A percentile compares a stretch with the other conserved stretches of the same genome.
Conservation (phyloP, 1,284 basidiomycete genomes). For the Crucibulum cyathiforme region DNA sequence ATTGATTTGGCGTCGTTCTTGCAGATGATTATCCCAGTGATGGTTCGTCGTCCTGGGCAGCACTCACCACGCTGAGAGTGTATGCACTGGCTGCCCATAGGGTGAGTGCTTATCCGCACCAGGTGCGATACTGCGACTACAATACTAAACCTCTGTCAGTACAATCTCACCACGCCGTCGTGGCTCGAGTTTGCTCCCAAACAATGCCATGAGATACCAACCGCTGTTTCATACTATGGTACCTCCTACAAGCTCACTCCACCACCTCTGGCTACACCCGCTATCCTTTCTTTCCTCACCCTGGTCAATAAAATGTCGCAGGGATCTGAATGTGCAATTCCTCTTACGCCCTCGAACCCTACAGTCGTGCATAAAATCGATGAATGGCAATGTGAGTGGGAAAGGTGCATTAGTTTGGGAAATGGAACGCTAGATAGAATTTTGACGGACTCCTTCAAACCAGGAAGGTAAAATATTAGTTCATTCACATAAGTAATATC, state of each 20-base stretch:
- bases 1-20: conserved; percentile 1
- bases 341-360: conserved; percentile 43
- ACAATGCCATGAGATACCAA: conserved; percentile 20
- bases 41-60: conserved; percentile 47
- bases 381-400: conserved; percentile 69
- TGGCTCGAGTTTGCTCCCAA: conserved; percentile 66
- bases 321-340: conserved; percentile 39
- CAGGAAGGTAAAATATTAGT: conserved; percentile 51
- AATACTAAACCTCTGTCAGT: conserved; percentile 45
- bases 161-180: conserved; percentile 57
- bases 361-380: conserved; percentile 35
- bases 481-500: not conserved
- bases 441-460: conserved; percentile 53
- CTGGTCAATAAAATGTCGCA: conserved; percentile 50
- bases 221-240: conserved; percentile 49
- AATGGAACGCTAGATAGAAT: conserved; percentile 32
- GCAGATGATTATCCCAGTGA: conserved; percentile 54
- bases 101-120: conserved; percentile 42
- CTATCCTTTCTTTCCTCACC: conserved; percentile 71
- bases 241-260: conserved; percentile 48
- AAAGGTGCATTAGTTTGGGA: conserved; percentile 54
- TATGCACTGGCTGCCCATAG: conserved; percentile 71
- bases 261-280: conserved; percentile 68
- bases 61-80: conserved; percentile 58
- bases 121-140: not conserved